phyloP scores from a whole-genome alignment of 768 basidiomycete species.

The Rhodocollybia butyracea region DNA sequence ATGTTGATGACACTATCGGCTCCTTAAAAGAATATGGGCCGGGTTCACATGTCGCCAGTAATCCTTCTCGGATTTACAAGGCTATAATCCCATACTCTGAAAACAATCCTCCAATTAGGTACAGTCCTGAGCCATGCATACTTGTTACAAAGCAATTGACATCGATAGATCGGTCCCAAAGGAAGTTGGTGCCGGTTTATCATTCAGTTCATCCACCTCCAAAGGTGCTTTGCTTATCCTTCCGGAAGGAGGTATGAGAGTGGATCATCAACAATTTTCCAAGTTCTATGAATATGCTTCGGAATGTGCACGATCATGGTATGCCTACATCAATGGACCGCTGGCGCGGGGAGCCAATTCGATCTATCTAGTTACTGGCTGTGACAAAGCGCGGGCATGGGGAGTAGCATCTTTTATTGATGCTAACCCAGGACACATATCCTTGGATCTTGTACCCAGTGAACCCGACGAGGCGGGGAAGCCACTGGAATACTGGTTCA shows the following conservation, averaged over 20 bases:
- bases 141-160: not conserved
- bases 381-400: not conserved
- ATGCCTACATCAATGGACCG: not conserved
- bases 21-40: not conserved
- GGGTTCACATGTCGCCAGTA: not conserved
- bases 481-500: not conserved
- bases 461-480: not conserved
- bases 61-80: not conserved
- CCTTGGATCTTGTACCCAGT: not conserved
- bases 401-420: not conserved
- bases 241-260: not conserved
- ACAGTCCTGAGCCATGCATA: not conserved
- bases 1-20: not conserved
- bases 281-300: not conserved
- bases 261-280: not conserved
- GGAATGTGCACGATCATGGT: not conserved
- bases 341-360: not conserved
- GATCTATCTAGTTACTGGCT: not conserved
- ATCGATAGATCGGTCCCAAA: not conserved
- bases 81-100: not conserved
- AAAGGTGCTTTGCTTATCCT: not conserved
- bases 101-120: too few relatives aligned
- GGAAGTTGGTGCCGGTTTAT: not conserved
- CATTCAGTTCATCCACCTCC: too few relatives aligned
- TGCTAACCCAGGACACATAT: not conserved